These are phyloP conservation scores for Ormosia semicastrata DNA, from an alignment of 306 rosid genomes.

Conservation along the genomic window DNA sequence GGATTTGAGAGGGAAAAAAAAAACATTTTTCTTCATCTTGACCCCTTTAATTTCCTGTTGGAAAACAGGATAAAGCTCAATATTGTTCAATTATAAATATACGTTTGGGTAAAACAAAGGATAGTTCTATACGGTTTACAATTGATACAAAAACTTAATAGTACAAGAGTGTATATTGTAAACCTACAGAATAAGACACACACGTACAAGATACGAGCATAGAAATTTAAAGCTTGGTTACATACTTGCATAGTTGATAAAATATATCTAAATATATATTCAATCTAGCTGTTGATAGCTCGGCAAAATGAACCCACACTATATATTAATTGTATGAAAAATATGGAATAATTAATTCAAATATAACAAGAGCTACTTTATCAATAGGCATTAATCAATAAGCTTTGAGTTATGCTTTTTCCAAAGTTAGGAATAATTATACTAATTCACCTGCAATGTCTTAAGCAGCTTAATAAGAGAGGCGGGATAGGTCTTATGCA, in stretches of 20 bases:
- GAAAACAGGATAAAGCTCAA: background rate
- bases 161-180: background rate
- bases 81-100: background rate
- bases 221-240: background rate
- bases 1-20: conserved; percentile 23
- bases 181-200: background rate
- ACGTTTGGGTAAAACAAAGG: background rate
- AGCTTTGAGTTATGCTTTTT: background rate
- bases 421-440: background rate
- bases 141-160: background rate
- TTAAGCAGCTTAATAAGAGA: conserved; percentile 15
- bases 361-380: conserved; percentile 1
- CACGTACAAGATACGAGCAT: background rate
- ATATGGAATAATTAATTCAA: background rate
- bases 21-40: conserved; percentile 34
- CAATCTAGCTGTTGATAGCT: background rate
- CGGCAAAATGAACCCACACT: conserved; percentile 3
- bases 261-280: background rate
- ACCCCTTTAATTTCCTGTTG: conserved; percentile 22
- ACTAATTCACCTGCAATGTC: conserved; percentile 1
- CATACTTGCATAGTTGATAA: background rate
- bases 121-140: background rate
- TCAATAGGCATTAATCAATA: conserved; percentile 20
- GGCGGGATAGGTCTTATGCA: background rate
- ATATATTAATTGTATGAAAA: background rate